phyloP scores from a whole-genome alignment of 345 rosid genomes.

The Citrus cavaleriei region DNA sequence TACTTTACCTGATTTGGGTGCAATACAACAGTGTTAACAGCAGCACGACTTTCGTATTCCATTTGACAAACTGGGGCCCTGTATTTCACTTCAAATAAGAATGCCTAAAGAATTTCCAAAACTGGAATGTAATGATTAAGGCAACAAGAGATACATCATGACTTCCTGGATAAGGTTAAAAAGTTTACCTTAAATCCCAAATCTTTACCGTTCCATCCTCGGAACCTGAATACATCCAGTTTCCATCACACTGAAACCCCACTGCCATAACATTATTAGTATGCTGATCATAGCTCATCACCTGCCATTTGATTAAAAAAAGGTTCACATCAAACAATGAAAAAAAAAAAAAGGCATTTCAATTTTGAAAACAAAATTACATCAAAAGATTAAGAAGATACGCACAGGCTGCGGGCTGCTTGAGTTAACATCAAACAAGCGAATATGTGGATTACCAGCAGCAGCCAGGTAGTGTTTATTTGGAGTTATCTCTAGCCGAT shows the following conservation, averaged over 20 bases:
- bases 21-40: slow-evolving; percentile 89
- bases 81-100: slow-evolving; percentile 28
- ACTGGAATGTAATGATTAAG: neutral
- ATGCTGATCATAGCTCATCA: slow-evolving; percentile 90
- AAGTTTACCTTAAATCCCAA: slow-evolving; percentile 83
- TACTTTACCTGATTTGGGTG: slow-evolving; percentile 89
- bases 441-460: slow-evolving; percentile 91
- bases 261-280: slow-evolving; percentile 95
- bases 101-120: slow-evolving; percentile 5
- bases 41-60: slow-evolving; percentile 95
- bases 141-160: neutral
- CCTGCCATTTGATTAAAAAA: slow-evolving; percentile 33
- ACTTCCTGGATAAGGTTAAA: neutral
- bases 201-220: slow-evolving; percentile 97
- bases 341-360: neutral
- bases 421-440: slow-evolving; percentile 80
- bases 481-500: slow-evolving; percentile 92
- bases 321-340: slow-evolving; percentile 7
- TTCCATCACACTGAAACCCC: slow-evolving; percentile 96
- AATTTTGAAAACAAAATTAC: neutral
- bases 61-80: slow-evolving; percentile 98
- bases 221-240: slow-evolving; percentile 99
- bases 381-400: neutral
- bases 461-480: slow-evolving; percentile 81
- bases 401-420: slow-evolving; percentile 76